Percentiles rank a stretch among this genome's conserved stretches.
Evolutionary conservation across 2,329 filamentous ascomycete genomes (phyloP).

Genomic region (Botryotinia narcissicola): DNA sequence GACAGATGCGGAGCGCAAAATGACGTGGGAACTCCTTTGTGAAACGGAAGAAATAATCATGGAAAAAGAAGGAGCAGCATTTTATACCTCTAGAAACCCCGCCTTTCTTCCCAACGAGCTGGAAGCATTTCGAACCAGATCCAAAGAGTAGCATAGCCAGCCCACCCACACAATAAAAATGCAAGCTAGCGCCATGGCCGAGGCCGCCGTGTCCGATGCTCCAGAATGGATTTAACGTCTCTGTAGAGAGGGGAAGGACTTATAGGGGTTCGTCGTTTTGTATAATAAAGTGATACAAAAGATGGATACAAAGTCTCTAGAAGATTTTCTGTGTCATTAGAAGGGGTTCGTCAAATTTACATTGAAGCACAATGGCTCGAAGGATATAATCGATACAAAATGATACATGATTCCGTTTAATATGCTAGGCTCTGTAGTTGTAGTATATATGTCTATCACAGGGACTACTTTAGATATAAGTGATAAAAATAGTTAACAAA

Average conservation of each 20-base stretch:
- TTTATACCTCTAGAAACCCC: not conserved
- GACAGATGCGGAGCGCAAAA: not conserved
- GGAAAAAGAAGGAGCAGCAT: not conserved
- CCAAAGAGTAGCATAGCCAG: fast-evolving
- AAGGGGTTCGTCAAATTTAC: not conserved
- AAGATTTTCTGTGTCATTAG: not conserved
- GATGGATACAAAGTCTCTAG: not conserved
- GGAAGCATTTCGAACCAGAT: not conserved
- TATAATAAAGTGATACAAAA: not conserved
- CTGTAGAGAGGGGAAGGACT: not conserved
- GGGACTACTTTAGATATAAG: too few species aligned
- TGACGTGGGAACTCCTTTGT: not conserved
- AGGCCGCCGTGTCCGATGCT: not conserved
- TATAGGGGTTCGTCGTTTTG: not conserved
- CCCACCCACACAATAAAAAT: not conserved
- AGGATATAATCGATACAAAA: not conserved
- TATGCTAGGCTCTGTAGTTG: too few species aligned
- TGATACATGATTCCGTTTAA: too few species aligned
- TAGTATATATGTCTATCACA: fast-evolving
- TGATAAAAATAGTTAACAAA: too few species aligned
- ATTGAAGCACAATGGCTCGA: not conserved
- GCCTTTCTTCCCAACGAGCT: not conserved
- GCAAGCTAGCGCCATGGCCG: not conserved
- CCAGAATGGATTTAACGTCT: not conserved
- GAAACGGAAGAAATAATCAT: not conserved